phyloP scores from a whole-genome alignment of 768 basidiomycete species.

The Kwoniella europaea region DNA sequence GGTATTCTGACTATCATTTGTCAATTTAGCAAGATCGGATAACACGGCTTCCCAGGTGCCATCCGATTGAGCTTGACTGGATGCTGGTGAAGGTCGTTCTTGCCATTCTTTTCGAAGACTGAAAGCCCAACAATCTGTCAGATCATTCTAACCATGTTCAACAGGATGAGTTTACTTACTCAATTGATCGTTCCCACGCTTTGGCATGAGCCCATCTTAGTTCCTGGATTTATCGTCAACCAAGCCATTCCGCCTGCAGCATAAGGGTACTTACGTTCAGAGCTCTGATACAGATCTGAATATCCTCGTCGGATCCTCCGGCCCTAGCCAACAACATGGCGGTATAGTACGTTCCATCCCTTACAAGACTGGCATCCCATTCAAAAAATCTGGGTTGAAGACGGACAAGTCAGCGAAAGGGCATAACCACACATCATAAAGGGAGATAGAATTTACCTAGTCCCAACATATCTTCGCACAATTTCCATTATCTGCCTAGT shows the following conservation, averaged over 20 bases:
- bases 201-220: constrained; percentile 78
- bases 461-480: constrained; percentile 63
- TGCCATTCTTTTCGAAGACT: constrained; percentile 44
- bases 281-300: constrained; percentile 69
- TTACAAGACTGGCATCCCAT: constrained; percentile 83
- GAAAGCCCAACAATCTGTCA: background rate
- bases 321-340: constrained; percentile 73
- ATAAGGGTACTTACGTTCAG: constrained; percentile 61
- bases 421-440: no score
- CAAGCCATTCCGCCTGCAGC: background rate
- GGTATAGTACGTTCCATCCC: constrained; percentile 89
- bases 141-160: background rate
- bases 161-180: constrained; percentile 32
- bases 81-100: constrained; percentile 2
- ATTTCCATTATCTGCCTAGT: constrained; percentile 62
- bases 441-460: constrained; percentile 42
- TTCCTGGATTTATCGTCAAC: constrained; percentile 52
- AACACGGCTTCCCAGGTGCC: constrained; percentile 27
- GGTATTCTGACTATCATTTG: constrained; percentile 1
- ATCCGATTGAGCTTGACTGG: constrained; percentile 10
- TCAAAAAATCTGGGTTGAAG: constrained; percentile 66
- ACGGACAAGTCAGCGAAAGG: no score
- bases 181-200: constrained; percentile 65
- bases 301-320: constrained; percentile 64
- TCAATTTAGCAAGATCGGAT: constrained; percentile 15